Base-by-base conservation (phyloP, 768 basidiomycete species). In the Lactarius deliciosus region DNA sequence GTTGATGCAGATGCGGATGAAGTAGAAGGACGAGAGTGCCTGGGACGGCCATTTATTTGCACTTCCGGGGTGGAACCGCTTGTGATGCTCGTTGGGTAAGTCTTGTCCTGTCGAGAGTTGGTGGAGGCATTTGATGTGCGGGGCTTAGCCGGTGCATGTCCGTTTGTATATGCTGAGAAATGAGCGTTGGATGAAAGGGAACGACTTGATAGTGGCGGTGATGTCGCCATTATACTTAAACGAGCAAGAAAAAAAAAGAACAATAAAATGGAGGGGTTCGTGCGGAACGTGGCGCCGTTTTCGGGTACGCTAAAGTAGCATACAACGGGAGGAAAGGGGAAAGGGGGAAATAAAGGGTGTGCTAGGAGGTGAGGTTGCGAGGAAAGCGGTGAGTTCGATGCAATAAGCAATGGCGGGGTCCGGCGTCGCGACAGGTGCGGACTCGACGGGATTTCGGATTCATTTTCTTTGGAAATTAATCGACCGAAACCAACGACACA, bases 21-120 rank as follows among this genome's bases (percentile, higher is more conserved):
- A 36, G 58, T 36, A 38, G 66, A 68, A 38, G 71, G 57, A 50
- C 57, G 70, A 47, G 64, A 53, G 20, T 63, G 61, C 25, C 32
- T 59, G 28, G 69, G 74, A 20, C 66, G 64, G 55, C 74, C 74
- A 63, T 75, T 75, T 38, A 75, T 64, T 57, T 71, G 74, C 22
- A 75, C 70, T 34, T 74, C 74, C 18, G 74, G 74, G 18, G 72
- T 72, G 20, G 68, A 2, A 36, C 3, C 38, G 28, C 30, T 60
- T 50, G 43, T 38, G 47, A 61, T 32, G 61, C 55, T 69, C 32
- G 61, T n/a, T 25, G 63, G 18, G 53, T 60, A n/a, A 22, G 11
- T 7, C 57, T 66, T 57, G 36, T 66, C 63, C 28, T 41, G 50
- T 36, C 63, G 62, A 43, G 63, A 50, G 45, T 30, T n/a, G 25